These are phyloP conservation scores for Suhomyces vadensis DNA, from an alignment of 805 yeast genomes.

Conservation along the genomic window DNA sequence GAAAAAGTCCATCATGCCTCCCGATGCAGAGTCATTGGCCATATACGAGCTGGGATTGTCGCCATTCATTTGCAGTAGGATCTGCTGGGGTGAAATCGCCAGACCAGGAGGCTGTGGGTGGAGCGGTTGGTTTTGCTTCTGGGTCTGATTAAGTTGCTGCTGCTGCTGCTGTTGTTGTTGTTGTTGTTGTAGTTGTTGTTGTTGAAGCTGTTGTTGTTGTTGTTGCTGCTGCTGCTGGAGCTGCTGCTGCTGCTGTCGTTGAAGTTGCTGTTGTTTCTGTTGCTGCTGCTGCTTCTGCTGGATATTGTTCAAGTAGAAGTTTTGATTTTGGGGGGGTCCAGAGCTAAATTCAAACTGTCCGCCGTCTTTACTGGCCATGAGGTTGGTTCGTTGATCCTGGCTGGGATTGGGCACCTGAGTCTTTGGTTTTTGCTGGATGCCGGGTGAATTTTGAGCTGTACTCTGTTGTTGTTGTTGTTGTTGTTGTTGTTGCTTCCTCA, in stretches of 20 bases:
- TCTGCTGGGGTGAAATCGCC: slow-evolving; percentile 42
- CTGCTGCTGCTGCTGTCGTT: slow-evolving; percentile 14
- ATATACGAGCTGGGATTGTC: slow-evolving; percentile 10
- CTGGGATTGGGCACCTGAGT: slow-evolving; percentile 10
- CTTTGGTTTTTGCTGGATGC: slow-evolving; percentile 11
- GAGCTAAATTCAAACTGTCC: slow-evolving; percentile 6
- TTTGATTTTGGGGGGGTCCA: not conserved
- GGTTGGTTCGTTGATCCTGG: slow-evolving; percentile 12
- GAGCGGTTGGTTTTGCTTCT: not conserved
- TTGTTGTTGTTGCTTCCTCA: slow-evolving; percentile 32
- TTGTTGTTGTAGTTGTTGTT: not conserved
- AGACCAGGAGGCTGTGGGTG: slow-evolving; percentile 7
- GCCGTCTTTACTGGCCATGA: slow-evolving; percentile 9
- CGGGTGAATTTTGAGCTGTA: not conserved
- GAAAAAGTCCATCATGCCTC: slow-evolving; percentile 30
- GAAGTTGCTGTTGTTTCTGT: slow-evolving; percentile 13
- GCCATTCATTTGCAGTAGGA: slow-evolving; percentile 32
- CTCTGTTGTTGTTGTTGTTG: slow-evolving; percentile 14
- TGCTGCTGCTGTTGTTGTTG: slow-evolving; percentile 14
- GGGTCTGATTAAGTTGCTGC: slow-evolving; percentile 13
- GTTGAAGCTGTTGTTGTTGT: slow-evolving; percentile 8
- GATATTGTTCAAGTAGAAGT: not conserved
- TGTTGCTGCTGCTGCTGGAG: slow-evolving; percentile 12
- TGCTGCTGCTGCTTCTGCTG: slow-evolving; percentile 24
- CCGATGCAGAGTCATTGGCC: slow-evolving; percentile 1